Percentiles rank a stretch among this genome's conserved stretches.
These are phyloP conservation scores for Harringtonia aguacate DNA, from an alignment of 2,329 filamentous ascomycete species.

Conservation along the genomic window DNA sequence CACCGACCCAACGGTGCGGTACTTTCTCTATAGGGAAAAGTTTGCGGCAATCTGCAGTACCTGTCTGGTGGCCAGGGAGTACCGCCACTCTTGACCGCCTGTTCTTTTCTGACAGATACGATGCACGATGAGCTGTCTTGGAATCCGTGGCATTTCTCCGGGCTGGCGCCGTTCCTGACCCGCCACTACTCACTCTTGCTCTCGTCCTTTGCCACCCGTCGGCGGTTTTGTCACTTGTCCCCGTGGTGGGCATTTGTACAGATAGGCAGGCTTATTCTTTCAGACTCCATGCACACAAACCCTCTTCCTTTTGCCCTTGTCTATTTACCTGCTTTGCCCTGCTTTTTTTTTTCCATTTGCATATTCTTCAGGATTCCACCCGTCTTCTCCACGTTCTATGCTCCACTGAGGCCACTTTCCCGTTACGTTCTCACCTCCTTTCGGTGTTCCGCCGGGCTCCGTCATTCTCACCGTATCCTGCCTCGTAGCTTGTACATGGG, in stretches of 20 bases:
- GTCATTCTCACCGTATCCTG: neutral
- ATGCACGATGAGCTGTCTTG: neutral
- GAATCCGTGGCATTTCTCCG: neutral
- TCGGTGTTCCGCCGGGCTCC: neutral
- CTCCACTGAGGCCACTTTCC: neutral
- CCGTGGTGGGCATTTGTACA: too few species aligned
- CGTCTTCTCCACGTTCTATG: conserved; percentile 1
- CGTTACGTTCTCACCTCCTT: too few species aligned
- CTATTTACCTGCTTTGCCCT: neutral
- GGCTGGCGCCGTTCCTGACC: neutral
- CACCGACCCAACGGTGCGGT: conserved; percentile 3
- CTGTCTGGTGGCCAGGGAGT: neutral
- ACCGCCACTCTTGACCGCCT: conserved; percentile 2
- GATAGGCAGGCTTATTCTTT: too few species aligned
- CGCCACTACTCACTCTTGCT: too few species aligned
- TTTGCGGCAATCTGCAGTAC: neutral
- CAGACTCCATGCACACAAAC: too few species aligned
- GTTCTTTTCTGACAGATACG: neutral
- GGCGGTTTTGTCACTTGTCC: neutral
- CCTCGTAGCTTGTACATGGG: too few species aligned
- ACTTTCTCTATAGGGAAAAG: neutral
- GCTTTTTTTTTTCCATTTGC: conserved; percentile 1
- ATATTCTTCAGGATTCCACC: neutral
- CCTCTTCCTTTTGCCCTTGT: neutral
- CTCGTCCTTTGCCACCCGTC: neutral